Conservation (phyloP, 1,139 yeast genomes). For the Hemisphaericaspora subhashii region DNA sequence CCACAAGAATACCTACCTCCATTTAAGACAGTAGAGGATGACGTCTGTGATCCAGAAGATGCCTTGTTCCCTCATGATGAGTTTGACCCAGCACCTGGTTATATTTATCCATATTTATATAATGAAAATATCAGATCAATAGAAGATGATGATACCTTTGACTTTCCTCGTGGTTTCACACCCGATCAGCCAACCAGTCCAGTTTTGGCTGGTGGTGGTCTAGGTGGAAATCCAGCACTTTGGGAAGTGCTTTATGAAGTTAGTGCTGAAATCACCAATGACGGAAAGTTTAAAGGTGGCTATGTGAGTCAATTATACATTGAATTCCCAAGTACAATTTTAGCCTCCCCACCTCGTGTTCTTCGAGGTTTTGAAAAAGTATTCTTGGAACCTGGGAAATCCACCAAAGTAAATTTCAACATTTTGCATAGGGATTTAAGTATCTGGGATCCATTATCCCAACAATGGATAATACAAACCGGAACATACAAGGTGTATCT, state of each 20-base stretch:
- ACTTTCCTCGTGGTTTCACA: conserved; percentile 54
- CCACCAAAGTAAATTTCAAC: conserved; percentile 41
- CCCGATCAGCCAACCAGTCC: conserved; percentile 40
- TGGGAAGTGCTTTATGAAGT: conserved; percentile 52
- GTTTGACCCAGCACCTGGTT: conserved; percentile 52
- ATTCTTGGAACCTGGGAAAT: conserved; percentile 44
- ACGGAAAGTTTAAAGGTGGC: conserved; percentile 51
- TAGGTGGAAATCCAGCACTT: conserved; percentile 50
- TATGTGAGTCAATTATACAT: conserved; percentile 59
- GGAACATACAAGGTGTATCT: conserved; percentile 57
- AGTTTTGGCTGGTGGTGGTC: conserved; percentile 56
- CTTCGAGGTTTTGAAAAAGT: conserved; percentile 64
- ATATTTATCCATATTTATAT: conserved; percentile 51
- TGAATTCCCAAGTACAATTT: conserved; percentile 49
- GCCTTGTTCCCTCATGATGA: conserved; percentile 58
- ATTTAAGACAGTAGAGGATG: conserved; percentile 42
- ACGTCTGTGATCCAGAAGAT: conserved; percentile 55
- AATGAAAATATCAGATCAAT: conserved; percentile 44
- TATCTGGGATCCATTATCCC: conserved; percentile 57
- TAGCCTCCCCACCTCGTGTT: conserved; percentile 49
- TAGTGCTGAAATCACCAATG: conserved; percentile 48
- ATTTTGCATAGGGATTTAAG: conserved; percentile 57
- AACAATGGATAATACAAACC: conserved; percentile 61
- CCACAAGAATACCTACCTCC: conserved; percentile 50
- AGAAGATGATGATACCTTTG: conserved; percentile 41